phyloP scores from a whole-genome alignment of 768 basidiomycete species.

The Russula sp. region DNA sequence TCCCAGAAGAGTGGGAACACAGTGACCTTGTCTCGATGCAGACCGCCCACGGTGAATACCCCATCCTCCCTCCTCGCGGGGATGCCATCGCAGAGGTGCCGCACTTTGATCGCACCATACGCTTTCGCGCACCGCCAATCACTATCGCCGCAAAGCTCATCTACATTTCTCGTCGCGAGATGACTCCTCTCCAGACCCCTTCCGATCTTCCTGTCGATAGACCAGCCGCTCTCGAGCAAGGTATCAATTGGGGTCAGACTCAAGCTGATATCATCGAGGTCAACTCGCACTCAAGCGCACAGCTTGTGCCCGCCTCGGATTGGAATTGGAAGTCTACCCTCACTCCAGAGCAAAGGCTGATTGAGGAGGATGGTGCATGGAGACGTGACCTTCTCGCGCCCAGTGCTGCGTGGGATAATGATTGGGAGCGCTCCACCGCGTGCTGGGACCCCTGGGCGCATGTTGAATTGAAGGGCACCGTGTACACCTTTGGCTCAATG shows the following conservation, averaged over 20 bases:
- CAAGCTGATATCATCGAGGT: constrained; percentile 60
- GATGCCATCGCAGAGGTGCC: constrained; percentile 27
- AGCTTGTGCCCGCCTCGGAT: constrained; percentile 33
- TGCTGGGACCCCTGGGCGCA: constrained; percentile 44
- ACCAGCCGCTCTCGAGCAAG: constrained; percentile 35
- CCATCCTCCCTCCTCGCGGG: constrained; percentile 40
- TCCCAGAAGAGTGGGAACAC: constrained; percentile 33
- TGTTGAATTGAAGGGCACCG: constrained; percentile 36
- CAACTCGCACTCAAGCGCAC: constrained; percentile 45
- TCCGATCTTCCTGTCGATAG: constrained; percentile 42
- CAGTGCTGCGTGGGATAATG: constrained; percentile 53
- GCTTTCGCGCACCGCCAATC: constrained; percentile 44
- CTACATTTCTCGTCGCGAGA: constrained; percentile 58
- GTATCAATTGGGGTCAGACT: constrained; percentile 43
- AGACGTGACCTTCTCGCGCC: constrained; percentile 33
- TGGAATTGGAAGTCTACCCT: constrained; percentile 35
- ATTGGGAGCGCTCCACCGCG: constrained; percentile 53
- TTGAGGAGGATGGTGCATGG: constrained; percentile 34
- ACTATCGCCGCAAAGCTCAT: constrained; percentile 59
- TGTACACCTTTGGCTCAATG: constrained; percentile 52
- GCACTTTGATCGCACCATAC: constrained; percentile 32
- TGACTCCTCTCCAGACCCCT: constrained; percentile 41
- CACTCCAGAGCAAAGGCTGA: constrained; percentile 30
- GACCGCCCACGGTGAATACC: constrained; percentile 48
- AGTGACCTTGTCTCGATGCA: constrained; percentile 35